Evolutionary conservation across 2,329 filamentous ascomycete genomes (phyloP).

Genomic region (Talaromyces sp.): DNA sequence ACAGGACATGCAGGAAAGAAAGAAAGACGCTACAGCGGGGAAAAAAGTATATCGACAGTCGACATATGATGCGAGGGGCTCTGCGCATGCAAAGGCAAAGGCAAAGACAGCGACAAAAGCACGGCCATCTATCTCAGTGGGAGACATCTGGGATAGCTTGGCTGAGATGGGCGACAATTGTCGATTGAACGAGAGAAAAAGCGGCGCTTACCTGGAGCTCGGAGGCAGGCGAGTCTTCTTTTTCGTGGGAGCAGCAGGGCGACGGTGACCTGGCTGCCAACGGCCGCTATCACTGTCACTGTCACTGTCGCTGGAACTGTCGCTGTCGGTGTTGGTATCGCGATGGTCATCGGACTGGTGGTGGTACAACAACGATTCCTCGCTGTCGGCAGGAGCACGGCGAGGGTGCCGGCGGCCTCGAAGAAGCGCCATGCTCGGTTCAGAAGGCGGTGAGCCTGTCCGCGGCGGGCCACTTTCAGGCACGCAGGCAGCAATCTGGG

Average conservation of each 20-base stretch:
- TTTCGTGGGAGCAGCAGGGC: neutral
- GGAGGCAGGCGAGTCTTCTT: neutral
- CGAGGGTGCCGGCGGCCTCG: neutral
- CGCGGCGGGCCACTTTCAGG: neutral
- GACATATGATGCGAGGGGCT: neutral
- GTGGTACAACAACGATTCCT: conserved; percentile 15
- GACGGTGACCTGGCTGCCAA: conserved; percentile 15
- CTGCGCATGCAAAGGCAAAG: neutral
- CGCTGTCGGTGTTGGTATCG: neutral
- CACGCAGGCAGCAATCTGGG: neutral
- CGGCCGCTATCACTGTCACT: conserved; percentile 12
- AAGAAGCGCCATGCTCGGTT: neutral
- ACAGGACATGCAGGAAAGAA: neutral
- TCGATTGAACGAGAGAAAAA: neutral
- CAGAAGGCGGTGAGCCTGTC: neutral
- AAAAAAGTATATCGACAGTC: no score
- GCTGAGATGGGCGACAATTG: neutral
- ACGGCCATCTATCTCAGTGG: neutral
- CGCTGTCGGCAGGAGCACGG: neutral
- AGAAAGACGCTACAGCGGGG: neutral
- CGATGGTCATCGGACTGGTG: conserved; percentile 8
- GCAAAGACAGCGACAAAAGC: no score
- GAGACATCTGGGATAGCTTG: neutral
- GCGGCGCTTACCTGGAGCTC: conserved; percentile 9
- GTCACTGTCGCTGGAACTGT: neutral